Evolutionary conservation across 2,329 filamentous ascomycete genomes (phyloP).

Genomic region (Cytospora schulzeri): DNA sequence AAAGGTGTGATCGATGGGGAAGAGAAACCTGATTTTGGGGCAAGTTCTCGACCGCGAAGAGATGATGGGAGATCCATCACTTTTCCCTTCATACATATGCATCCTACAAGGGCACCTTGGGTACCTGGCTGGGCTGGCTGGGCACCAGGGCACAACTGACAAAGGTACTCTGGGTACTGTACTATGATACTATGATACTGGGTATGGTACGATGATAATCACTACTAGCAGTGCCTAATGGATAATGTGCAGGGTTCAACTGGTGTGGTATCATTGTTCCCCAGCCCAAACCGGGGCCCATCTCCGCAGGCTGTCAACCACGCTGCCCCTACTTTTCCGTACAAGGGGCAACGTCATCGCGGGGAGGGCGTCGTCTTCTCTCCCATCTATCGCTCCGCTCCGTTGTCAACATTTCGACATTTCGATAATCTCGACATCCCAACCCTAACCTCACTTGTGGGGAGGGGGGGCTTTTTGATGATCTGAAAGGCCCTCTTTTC

Average conservation of each 20-base stretch:
- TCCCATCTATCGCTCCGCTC: background rate
- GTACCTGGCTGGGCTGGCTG: too few relatives aligned
- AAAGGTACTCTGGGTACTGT: too few relatives aligned
- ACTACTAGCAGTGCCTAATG: too few relatives aligned
- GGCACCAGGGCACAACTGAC: too few relatives aligned
- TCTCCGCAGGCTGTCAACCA: background rate
- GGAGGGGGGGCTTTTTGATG: background rate
- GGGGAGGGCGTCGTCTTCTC: slow-evolving; percentile 13
- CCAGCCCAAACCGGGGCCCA: background rate
- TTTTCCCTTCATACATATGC: background rate
- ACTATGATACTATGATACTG: too few relatives aligned
- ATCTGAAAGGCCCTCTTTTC: background rate
- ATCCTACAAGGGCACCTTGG: background rate
- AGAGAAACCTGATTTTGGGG: slow-evolving; percentile 20
- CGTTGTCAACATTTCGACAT: slow-evolving; percentile 6
- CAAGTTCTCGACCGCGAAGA: background rate
- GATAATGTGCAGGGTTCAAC: background rate
- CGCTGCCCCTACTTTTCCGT: background rate
- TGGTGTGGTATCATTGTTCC: background rate
- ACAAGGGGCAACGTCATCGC: slow-evolving; percentile 18
- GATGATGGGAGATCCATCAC: background rate
- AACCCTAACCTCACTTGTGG: background rate
- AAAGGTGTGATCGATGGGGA: slow-evolving; percentile 9
- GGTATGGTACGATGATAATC: too few relatives aligned
- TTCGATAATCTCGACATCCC: background rate